Evolutionary conservation across 2,329 filamentous ascomycete species (phyloP).

Genomic region (Domatiomyces globalis): DNA sequence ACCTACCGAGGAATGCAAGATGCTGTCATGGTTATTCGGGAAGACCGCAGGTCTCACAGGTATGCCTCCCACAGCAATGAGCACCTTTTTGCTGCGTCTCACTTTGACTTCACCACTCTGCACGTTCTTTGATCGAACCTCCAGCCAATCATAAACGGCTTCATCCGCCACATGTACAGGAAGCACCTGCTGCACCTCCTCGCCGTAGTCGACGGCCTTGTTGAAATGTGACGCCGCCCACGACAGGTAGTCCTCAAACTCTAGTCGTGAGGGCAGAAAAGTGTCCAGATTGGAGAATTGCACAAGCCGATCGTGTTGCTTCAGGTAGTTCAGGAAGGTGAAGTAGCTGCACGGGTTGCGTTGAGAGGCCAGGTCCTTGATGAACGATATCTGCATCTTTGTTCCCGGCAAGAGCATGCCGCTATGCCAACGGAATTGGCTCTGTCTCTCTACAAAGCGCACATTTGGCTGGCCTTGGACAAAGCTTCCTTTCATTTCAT

Average conservation of each 20-base stretch:
- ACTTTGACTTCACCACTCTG: constrained; percentile 31
- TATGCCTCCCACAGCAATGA: constrained; percentile 53
- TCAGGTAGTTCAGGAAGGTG: constrained; percentile 90
- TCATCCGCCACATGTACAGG: constrained; percentile 32
- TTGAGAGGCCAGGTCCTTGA: constrained; percentile 87
- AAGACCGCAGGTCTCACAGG: constrained; percentile 57
- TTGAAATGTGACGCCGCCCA: constrained; percentile 80
- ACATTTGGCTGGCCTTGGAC: constrained; percentile 49
- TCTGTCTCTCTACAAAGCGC: constrained; percentile 76
- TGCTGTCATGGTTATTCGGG: constrained; percentile 53
- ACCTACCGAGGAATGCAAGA: constrained; percentile 63
- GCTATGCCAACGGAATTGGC: constrained; percentile 76
- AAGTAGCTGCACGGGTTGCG: constrained; percentile 80
- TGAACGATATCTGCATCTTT: constrained; percentile 94
- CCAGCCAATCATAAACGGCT: constrained; percentile 45
- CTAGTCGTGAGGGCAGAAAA: constrained; percentile 69
- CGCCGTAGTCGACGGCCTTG: constrained; percentile 57
- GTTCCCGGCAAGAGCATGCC: constrained; percentile 89
- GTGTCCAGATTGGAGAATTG: constrained; percentile 85
- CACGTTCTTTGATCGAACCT: constrained; percentile 50
- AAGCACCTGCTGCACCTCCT: constrained; percentile 59
- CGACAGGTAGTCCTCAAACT: constrained; percentile 90
- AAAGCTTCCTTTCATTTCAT: constrained; percentile 42
- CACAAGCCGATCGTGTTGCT: constrained; percentile 64
- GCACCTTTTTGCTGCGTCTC: constrained; percentile 36